Evolutionary conservation across 129 eudicot species (phyloP), one percentile per base, ranked within the genome.

Genomic region (Pulicaria dysenterica): DNA sequence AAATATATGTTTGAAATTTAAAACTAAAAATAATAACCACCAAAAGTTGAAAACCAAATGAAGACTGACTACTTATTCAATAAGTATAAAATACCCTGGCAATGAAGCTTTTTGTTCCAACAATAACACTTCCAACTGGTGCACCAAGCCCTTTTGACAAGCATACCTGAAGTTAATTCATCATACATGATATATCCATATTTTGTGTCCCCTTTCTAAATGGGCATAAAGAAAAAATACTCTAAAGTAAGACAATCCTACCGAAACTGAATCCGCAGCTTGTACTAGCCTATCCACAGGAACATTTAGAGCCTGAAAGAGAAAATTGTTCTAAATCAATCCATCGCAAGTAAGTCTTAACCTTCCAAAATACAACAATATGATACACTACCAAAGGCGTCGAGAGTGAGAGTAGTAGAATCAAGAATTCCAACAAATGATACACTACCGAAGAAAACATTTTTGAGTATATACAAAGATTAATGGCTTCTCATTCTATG

Each of bases 201-300:
- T 17, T 73, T 51, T 72, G 49, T 42, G 53, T 49, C 50, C 49
- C 51, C 41, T 40, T 40, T 31, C n/a, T 58, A 44, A 65, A 10
- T 31, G 12, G 37, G 42, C 39, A 59, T 73, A 74, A 57, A 12
- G 51, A 60, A 55, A 47, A n/a, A n/a, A 41, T 37, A 24, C 31
- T 13, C 8, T 14, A 53, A 31, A 65, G 12, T 49, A 57, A 55
- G 7, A 44, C 16, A 38, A 2, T 12, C 82, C 3, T 90, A 94
- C 99, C 68, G 99, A 90, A 72, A 88, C 99, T 13, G 99, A 90
- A 82, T 94, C 99, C 66, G 99, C 99, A 76, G 99, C 97, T 79
- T 90, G 89, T 59, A 90, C 96, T 77, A 94, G 92, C 85, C 97
- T 88, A 59, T 81, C 77, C 68, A 94, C 96, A 47, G 99, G 99